Conservation (phyloP, 2,329 filamentous ascomycete species). For the Colletotrichum sp. region DNA sequence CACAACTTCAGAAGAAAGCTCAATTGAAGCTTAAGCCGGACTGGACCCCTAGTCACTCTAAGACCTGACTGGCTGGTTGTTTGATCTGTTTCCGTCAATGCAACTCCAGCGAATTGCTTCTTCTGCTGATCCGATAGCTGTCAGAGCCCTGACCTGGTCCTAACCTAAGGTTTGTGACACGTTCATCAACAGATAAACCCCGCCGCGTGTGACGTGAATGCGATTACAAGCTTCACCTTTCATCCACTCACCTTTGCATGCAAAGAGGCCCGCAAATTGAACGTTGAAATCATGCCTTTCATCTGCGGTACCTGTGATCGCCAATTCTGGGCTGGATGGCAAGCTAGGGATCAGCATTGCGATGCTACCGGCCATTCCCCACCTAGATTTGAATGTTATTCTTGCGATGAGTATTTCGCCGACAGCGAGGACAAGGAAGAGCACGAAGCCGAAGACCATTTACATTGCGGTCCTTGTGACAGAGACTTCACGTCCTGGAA, state of each 20-base stretch:
- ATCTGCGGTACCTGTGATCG: conserved; percentile 31
- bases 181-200: not conserved
- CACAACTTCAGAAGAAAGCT: not conserved
- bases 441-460: not conserved
- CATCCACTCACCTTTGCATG: not conserved
- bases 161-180: not conserved
- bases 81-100: not conserved
- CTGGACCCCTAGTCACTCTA: not conserved
- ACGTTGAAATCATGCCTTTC: not conserved
- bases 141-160: not conserved
- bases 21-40: not conserved
- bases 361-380: conserved; percentile 27
- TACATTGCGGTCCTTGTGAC: not conserved
- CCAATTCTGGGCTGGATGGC: conserved; percentile 25
- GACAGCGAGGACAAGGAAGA: conserved; percentile 16
- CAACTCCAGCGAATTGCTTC: not conserved
- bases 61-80: not conserved
- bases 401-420: conserved; percentile 30
- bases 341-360: conserved; percentile 32
- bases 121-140: not conserved
- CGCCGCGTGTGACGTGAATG: not conserved
- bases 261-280: not conserved
- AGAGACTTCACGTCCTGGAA: not conserved
- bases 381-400: conserved; percentile 31
- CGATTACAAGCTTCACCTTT: not conserved